These are phyloP conservation scores for Solanum piurae DNA, from an alignment of 257 asterid species.

Conservation along the genomic window DNA sequence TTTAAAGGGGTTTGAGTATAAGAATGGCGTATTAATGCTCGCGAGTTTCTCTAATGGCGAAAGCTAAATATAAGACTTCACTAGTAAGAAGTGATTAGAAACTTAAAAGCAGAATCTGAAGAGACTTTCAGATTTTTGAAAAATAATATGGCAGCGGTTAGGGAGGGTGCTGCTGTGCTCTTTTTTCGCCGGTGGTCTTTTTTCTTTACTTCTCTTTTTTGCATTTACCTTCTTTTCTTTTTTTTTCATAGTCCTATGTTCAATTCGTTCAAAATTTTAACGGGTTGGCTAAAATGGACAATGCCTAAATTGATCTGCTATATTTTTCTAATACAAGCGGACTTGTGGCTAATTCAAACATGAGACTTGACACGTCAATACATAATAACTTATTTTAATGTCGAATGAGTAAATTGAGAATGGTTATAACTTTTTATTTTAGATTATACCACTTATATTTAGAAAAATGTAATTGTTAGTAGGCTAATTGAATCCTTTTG, in stretches of 20 bases:
- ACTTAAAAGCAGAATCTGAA: neutral
- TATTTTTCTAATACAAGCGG: no score
- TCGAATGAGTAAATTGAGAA: no score
- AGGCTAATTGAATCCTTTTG: no score
- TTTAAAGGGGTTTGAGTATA: slow-evolving; percentile 16
- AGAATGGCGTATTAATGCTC: neutral
- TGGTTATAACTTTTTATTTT: no score
- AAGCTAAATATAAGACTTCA: neutral
- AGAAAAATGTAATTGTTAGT: no score
- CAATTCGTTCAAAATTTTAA: no score
- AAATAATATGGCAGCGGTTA: neutral
- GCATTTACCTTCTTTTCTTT: neutral
- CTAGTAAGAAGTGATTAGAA: neutral
- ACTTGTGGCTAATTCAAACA: no score
- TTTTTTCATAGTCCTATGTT: no score
- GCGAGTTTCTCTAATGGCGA: neutral
- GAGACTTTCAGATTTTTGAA: neutral
- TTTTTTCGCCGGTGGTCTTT: neutral
- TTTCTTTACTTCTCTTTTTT: neutral
- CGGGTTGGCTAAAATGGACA: no score
- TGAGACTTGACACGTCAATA: no score
- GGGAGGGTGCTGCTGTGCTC: neutral
- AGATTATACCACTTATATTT: neutral
- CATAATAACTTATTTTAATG: no score
- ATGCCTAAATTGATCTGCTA: no score